phyloP scores from a whole-genome alignment of 108 stramenopile genomes.

The Nitzschia palea region DNA sequence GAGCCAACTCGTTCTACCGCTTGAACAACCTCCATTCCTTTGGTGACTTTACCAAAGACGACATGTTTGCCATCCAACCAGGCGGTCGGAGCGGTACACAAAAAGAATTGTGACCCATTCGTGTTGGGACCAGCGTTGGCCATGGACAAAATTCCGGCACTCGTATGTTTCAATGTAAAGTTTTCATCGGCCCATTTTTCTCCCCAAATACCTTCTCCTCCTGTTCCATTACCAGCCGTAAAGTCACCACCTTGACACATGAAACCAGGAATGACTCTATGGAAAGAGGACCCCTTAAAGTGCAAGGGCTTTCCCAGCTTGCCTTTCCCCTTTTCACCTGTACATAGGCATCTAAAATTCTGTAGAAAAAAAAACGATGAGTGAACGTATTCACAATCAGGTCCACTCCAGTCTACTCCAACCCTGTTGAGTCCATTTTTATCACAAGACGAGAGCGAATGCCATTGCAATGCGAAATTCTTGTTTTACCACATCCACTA shows the following conservation, averaged over 20 bases:
- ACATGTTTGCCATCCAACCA: conserved; percentile 96
- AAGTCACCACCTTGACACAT: conserved; percentile 89
- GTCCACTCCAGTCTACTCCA: too few relatives aligned
- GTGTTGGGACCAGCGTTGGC: conserved; percentile 94
- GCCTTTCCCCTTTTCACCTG: conserved; percentile 64
- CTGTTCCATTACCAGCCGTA: conserved; percentile 77
- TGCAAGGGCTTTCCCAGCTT: conserved; percentile 58
- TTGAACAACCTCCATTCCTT: conserved; percentile 87
- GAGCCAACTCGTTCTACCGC: conserved; percentile 81
- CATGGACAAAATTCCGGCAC: conserved; percentile 66
- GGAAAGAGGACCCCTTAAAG: conserved; percentile 94
- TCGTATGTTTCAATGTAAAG: conserved; percentile 85
- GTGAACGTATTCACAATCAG: too few relatives aligned
- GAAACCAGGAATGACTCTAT: conserved; percentile 78
- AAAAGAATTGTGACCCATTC: conserved; percentile 93
- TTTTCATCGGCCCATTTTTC: conserved; percentile 95
- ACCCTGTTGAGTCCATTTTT: too few relatives aligned
- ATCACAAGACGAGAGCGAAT: too few relatives aligned
- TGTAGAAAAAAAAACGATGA: background rate
- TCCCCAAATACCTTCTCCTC: conserved; percentile 89
- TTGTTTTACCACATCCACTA: too few relatives aligned
- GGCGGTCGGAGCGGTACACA: conserved; percentile 88
- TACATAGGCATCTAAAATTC: conserved; percentile 80
- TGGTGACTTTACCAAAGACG: conserved; percentile 90
- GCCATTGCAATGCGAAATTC: too few relatives aligned